Percentiles rank a stretch among this genome's conserved stretches.
Conservation (phyloP, 352 stramenopile genomes). For the Pythium brachiatum region DNA sequence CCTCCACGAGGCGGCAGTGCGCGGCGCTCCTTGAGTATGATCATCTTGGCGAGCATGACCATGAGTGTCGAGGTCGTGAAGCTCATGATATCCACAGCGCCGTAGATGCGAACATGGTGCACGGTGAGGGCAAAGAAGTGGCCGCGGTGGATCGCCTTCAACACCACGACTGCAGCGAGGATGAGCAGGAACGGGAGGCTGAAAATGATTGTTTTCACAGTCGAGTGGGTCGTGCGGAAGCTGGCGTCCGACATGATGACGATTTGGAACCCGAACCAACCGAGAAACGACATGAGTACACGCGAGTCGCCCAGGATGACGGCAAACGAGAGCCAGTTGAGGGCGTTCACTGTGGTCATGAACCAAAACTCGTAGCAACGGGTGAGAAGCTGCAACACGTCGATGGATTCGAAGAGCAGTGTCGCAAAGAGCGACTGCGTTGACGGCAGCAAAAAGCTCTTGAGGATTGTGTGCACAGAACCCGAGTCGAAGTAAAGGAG, state of each 20-base stretch:
- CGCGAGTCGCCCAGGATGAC: slow-evolving; percentile 30
- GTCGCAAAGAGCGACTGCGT: slow-evolving; percentile 14
- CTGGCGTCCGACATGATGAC: slow-evolving; percentile 19
- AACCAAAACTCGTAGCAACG: slow-evolving; percentile 41
- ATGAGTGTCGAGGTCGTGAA: slow-evolving; percentile 9
- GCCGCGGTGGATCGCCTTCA: neutral
- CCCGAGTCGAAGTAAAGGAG: neutral
- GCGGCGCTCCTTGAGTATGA: neutral
- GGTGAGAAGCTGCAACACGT: slow-evolving; percentile 26
- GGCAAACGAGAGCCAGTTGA: slow-evolving; percentile 28
- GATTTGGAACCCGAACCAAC: neutral
- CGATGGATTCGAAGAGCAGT: slow-evolving; percentile 20
- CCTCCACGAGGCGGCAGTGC: neutral
- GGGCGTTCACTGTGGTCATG: slow-evolving; percentile 30
- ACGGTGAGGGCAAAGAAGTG: neutral
- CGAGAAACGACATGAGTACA: slow-evolving; percentile 14
- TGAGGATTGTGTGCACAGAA: neutral
- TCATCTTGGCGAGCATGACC: slow-evolving; percentile 10
- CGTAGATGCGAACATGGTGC: neutral
- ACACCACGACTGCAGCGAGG: neutral
- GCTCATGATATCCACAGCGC: slow-evolving; percentile 13
- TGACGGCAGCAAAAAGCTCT: slow-evolving; percentile 13
- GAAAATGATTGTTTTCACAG: slow-evolving; percentile 4
- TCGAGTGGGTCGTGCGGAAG: slow-evolving; percentile 15
- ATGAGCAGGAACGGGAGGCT: slow-evolving; percentile 7